Percentiles rank a stretch among this genome's conserved stretches.
phyloP scores from a whole-genome alignment of 2,329 filamentous ascomycete genomes.

The Curvularia lunata region DNA sequence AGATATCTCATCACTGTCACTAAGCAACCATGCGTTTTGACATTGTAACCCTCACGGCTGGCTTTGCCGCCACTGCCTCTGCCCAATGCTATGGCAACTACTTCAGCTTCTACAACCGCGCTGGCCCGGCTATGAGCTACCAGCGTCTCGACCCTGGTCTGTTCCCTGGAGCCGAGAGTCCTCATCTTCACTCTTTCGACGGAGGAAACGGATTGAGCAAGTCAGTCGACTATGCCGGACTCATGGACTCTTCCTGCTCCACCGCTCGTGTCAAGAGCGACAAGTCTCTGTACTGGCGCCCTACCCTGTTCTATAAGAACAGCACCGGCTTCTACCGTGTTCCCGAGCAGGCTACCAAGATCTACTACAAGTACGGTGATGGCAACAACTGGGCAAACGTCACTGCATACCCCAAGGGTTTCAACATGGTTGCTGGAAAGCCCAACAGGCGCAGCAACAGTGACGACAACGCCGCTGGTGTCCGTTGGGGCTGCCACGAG shows the following conservation, averaged over 20 bases:
- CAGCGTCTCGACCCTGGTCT: slow-evolving; percentile 47
- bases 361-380: slow-evolving; percentile 50
- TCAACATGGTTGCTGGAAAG: slow-evolving; percentile 48
- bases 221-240: slow-evolving; percentile 34
- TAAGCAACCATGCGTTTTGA: slow-evolving; percentile 38
- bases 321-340: slow-evolving; percentile 46
- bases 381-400: slow-evolving; percentile 44
- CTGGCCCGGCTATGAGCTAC: slow-evolving; percentile 42
- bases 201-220: slow-evolving; percentile 44
- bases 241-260: slow-evolving; percentile 43
- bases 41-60: slow-evolving; percentile 37
- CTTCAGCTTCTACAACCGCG: slow-evolving; percentile 50
- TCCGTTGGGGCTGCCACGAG: slow-evolving; percentile 44
- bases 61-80: slow-evolving; percentile 38
- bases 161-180: slow-evolving; percentile 39
- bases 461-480: slow-evolving; percentile 36
- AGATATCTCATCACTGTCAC: slow-evolving; percentile 8
- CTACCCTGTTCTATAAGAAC: slow-evolving; percentile 47
- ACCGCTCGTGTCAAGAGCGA: slow-evolving; percentile 48
- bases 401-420: slow-evolving; percentile 45
- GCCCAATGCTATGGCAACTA: slow-evolving; percentile 48
- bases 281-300: slow-evolving; percentile 50
- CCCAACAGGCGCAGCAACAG: slow-evolving; percentile 40
- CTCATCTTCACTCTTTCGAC: slow-evolving; percentile 50
- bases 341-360: slow-evolving; percentile 44